Conservation (phyloP, 2,329 filamentous ascomycete genomes). For the Shiraia sp. region DNA sequence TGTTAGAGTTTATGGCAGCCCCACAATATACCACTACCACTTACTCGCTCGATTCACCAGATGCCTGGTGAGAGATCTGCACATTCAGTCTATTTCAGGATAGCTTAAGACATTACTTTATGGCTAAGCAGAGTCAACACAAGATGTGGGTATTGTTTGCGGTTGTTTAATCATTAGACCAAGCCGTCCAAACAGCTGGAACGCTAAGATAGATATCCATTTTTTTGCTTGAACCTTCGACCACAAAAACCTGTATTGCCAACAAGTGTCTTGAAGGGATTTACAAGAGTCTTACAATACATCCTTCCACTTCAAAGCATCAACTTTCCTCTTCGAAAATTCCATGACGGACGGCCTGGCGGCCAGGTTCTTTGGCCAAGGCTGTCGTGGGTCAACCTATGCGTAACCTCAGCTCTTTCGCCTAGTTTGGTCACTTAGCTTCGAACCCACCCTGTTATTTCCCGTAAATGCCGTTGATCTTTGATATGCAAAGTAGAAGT, state of each 20-base stretch:
- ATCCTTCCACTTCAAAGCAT: constrained; percentile 24
- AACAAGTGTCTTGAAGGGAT: not conserved
- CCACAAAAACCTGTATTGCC: not conserved
- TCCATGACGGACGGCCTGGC: constrained; percentile 15
- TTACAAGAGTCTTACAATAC: constrained; percentile 6
- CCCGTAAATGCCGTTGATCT: constrained; percentile 23
- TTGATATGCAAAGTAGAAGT: constrained; percentile 18
- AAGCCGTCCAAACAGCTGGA: too few species aligned
- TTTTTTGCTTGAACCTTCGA: too few species aligned
- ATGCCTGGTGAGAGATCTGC: not conserved
- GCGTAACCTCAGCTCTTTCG: constrained; percentile 12
- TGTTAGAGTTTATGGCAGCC: too few species aligned
- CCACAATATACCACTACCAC: too few species aligned
- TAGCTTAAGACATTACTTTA: too few species aligned
- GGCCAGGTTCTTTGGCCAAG: constrained; percentile 21
- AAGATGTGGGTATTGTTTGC: too few species aligned
- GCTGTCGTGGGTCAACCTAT: constrained; percentile 16
- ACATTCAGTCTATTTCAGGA: too few species aligned
- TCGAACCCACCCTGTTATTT: constrained; percentile 24
- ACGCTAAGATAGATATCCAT: too few species aligned
- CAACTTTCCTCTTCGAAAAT: constrained; percentile 13
- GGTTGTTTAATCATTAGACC: too few species aligned
- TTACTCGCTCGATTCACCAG: too few species aligned
- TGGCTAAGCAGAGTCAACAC: too few species aligned
- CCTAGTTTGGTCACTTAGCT: not conserved